Conservation (phyloP, 345 rosid genomes). For the Heritiera fomes region DNA sequence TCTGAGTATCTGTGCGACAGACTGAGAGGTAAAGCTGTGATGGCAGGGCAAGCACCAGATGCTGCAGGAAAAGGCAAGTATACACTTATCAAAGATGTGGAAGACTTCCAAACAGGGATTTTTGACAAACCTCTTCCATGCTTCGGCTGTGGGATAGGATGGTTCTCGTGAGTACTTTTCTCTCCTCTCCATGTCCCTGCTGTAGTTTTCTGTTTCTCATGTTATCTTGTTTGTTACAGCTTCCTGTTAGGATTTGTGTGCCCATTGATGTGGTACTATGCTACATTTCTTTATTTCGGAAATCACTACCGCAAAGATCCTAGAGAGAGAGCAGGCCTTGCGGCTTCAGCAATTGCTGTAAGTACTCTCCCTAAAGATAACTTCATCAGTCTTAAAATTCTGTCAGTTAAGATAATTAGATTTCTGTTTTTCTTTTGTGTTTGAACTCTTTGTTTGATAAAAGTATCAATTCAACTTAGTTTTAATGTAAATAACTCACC, state of each 20-base stretch:
- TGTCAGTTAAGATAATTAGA: neutral
- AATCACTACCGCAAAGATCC: conserved; percentile 91
- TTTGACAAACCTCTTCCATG: conserved; percentile 91
- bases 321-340: conserved; percentile 93
- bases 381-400: neutral
- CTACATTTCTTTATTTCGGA: conserved; percentile 79
- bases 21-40: conserved; percentile 31
- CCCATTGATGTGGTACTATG: conserved; percentile 88
- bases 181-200: neutral
- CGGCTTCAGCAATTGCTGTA: conserved; percentile 92
- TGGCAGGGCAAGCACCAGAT: conserved; percentile 45
- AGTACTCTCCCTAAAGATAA: conserved; percentile 16
- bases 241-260: conserved; percentile 74
- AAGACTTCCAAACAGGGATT: conserved; percentile 53
- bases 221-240: conserved; percentile 41
- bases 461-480: neutral
- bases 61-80: conserved; percentile 62
- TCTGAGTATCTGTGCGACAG: neutral
- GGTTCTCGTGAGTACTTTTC: conserved; percentile 83
- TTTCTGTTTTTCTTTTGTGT: neutral
- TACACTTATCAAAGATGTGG: conserved; percentile 62
- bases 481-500: neutral
- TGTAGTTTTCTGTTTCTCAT: conserved; percentile 19
- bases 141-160: conserved; percentile 95
- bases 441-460: neutral